Percentiles rank a stretch among this genome's conserved stretches.
These are phyloP conservation scores for Ogataea philodendri DNA, from an alignment of 805 yeast genomes.

Conservation along the genomic window DNA sequence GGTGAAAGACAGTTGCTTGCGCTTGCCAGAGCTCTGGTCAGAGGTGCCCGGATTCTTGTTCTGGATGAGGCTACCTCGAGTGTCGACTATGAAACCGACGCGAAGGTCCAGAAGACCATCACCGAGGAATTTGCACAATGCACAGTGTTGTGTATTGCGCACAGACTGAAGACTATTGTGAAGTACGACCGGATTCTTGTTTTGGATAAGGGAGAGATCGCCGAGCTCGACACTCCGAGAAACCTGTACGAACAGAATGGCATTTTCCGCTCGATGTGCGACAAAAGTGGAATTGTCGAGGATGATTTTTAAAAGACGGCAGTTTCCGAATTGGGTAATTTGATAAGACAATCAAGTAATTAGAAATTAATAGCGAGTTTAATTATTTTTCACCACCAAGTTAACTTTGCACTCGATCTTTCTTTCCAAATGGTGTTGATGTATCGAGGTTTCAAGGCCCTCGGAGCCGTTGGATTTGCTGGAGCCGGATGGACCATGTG, in stretches of 20 bases:
- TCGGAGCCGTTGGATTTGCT: constrained; percentile 1
- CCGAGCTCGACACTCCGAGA: constrained; percentile 55
- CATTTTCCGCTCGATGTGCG: constrained; percentile 51
- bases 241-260: constrained; percentile 44
- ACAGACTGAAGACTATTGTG: constrained; percentile 61
- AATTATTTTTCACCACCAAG: too few species aligned
- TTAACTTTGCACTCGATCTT: too few species aligned
- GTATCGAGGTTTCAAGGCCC: not conserved
- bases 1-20: constrained; percentile 74
- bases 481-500: constrained; percentile 2
- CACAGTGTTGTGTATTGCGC: constrained; percentile 73
- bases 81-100: constrained; percentile 73
- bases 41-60: constrained; percentile 58
- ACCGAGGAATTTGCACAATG: constrained; percentile 55
- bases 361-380: constrained; percentile 4
- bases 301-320: constrained; percentile 34
- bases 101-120: constrained; percentile 60
- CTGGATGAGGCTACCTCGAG: constrained; percentile 78
- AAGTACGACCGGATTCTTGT: constrained; percentile 59
- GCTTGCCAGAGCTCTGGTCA: constrained; percentile 67
- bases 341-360: constrained; percentile 5
- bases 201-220: constrained; percentile 53
- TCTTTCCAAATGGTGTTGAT: too few species aligned
- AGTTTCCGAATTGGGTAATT: constrained; percentile 12
- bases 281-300: constrained; percentile 42